phyloP scores from a whole-genome alignment of 768 basidiomycete species.

The Auricularia sp. region DNA sequence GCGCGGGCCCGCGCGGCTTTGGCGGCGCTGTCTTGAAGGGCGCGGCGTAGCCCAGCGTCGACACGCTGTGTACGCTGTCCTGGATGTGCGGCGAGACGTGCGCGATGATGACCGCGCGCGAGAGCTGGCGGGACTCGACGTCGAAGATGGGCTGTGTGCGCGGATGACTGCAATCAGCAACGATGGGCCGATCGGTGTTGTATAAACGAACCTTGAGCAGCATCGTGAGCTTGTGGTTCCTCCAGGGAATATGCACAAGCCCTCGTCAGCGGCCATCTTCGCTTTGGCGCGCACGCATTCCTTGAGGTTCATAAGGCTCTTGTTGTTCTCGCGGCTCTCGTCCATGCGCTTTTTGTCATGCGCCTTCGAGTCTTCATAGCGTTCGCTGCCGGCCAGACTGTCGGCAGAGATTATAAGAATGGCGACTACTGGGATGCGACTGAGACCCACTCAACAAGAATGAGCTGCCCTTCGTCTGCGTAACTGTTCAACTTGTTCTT shows the following conservation, averaged over 20 bases:
- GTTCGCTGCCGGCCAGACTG: slow-evolving; percentile 27
- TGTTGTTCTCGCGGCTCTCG: slow-evolving; percentile 27
- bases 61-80: slow-evolving; percentile 23
- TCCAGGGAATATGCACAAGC: slow-evolving; percentile 28
- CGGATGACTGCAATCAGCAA: not conserved
- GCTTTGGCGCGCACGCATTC: slow-evolving; percentile 30
- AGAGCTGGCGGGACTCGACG: slow-evolving; percentile 22
- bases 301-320: slow-evolving; percentile 27
- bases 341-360: slow-evolving; percentile 28
- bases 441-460: slow-evolving; percentile 25
- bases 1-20: slow-evolving; percentile 17
- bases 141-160: slow-evolving; percentile 24
- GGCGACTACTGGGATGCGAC: no score
- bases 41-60: slow-evolving; percentile 25
- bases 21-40: slow-evolving; percentile 24
- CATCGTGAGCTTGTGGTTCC: slow-evolving; percentile 26
- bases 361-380: slow-evolving; percentile 27
- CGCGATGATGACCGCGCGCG: slow-evolving; percentile 24
- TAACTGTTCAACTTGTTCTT: slow-evolving; percentile 25
- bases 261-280: slow-evolving; percentile 25
- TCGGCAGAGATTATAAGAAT: not conserved
- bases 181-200: not conserved
- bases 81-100: slow-evolving; percentile 29
- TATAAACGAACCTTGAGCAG: slow-evolving; percentile 20
- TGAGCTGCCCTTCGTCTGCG: slow-evolving; percentile 25